Base-by-base conservation (phyloP, 106 monocot species). In the Cymbidium sinense region DNA sequence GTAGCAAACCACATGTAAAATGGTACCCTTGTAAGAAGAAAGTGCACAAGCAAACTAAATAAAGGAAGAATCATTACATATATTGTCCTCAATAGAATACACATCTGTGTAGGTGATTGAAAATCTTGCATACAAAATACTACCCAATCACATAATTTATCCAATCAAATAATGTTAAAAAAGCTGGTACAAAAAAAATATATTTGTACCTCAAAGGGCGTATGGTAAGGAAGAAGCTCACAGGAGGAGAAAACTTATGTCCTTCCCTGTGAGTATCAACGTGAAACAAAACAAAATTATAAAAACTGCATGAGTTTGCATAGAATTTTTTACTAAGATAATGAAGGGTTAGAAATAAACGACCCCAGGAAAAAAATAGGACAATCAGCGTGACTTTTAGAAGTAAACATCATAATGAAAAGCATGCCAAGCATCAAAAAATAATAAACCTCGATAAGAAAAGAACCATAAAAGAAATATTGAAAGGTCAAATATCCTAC, bases 201-300 rank as follows among this genome's bases (percentile, higher is more conserved):
- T 21, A 6, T 71, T 34, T n/a, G 44, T 89, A 99, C 99, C 99
- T 99, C 90, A 73, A 88, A 33, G 83, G 73, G 21, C 81, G 77
- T 65, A 88, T 77, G 55, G 23, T 86, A 64, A 99, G 75, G 50
- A 99, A 99, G 82, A 99, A 91, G 69, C 99, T 89, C 74, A 88
- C 52, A 51, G 79, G 81, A 30, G 92, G 92, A 39, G 99, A 87
- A 74, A 92, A 99, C 50, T 87, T 86, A 80, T 79, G 90, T 28
- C 94, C 89, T 64, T 91, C 92, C 81, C 98, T 98, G 39, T 31
- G 82, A 34, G 43, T n/a, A 83, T 65, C 52, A 71, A 55, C 41
- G 64, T 34, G 36, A 75, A 31, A 19, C 64, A 33, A 47, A 69
- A 73, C 47, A 47, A 47, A 74, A 67, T 31, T 17, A 67, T 31